A percentile compares a stretch with the other conserved stretches of the same genome.
phyloP scores from a whole-genome alignment of 2,329 filamentous ascomycete genomes.

The Phyllosticta capitalensis region DNA sequence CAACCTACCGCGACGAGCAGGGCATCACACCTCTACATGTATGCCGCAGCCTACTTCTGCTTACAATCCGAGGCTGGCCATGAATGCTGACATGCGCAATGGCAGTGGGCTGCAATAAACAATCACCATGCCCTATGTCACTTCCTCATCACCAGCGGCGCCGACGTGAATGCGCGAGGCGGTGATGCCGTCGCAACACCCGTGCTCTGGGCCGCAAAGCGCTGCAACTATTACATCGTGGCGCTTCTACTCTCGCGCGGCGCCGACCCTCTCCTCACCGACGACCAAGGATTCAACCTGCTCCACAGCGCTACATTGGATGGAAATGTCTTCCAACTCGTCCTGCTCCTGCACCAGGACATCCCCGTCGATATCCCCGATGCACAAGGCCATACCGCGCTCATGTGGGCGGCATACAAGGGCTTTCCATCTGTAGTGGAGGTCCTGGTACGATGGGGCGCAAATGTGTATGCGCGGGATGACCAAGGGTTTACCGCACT shows the following conservation, averaged over 20 bases:
- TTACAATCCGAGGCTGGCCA: background rate
- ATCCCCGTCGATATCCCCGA: conserved; percentile 90
- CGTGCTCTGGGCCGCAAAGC: conserved; percentile 92
- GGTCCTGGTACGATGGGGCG: conserved; percentile 86
- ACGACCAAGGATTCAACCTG: conserved; percentile 95
- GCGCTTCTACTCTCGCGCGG: conserved; percentile 85
- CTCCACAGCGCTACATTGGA: conserved; percentile 95
- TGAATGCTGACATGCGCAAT: conserved; percentile 2
- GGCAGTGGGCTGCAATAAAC: conserved; percentile 95
- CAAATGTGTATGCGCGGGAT: conserved; percentile 81
- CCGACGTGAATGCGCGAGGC: conserved; percentile 89
- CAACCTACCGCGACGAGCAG: conserved; percentile 77
- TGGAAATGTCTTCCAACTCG: conserved; percentile 82
- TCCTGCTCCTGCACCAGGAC: conserved; percentile 85
- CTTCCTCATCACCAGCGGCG: conserved; percentile 77
- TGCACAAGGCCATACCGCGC: conserved; percentile 78
- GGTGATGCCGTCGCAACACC: conserved; percentile 91
- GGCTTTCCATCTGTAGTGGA: conserved; percentile 89
- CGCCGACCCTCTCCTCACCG: conserved; percentile 83
- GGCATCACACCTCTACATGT: conserved; percentile 95
- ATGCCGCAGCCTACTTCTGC: conserved; percentile 19
- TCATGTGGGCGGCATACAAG: conserved; percentile 99
- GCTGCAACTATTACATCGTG: conserved; percentile 94
- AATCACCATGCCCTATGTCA: conserved; percentile 97
- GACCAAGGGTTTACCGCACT: conserved; percentile 90